Percentiles rank a stretch among this genome's conserved stretches.
These are phyloP conservation scores for Obba rivulosa DNA, from an alignment of 768 basidiomycete genomes.

Conservation along the genomic window DNA sequence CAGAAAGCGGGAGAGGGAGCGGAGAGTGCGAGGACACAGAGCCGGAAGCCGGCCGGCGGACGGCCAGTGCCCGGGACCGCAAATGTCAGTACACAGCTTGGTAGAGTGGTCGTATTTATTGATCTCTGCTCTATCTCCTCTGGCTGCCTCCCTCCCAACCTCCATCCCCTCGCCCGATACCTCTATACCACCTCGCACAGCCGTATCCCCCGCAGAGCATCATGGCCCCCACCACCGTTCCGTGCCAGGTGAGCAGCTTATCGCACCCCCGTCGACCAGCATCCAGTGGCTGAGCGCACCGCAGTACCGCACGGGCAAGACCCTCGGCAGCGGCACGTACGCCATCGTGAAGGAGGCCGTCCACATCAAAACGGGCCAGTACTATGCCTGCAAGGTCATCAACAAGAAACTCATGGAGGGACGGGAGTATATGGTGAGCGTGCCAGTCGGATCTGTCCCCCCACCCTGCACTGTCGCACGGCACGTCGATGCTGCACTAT, in stretches of 20 bases:
- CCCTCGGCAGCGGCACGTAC: conserved; percentile 88
- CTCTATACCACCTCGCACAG: too few species aligned
- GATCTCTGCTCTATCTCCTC: too few species aligned
- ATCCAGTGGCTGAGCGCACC: conserved; percentile 7
- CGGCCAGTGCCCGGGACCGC: too few species aligned
- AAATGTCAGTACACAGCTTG: too few species aligned
- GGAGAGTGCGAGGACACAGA: too few species aligned
- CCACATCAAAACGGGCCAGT: conserved; percentile 87
- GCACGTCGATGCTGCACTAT: not conserved
- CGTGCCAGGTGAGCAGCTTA: conserved; percentile 36
- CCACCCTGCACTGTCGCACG: not conserved
- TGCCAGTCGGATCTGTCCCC: not conserved
- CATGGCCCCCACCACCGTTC: conserved; percentile 32
- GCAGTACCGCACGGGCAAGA: conserved; percentile 85
- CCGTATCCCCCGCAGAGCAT: not conserved
- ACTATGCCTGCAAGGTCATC: conserved; percentile 99
- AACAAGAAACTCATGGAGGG: conserved; percentile 99
- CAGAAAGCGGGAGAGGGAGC: too few species aligned
- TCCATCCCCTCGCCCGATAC: not conserved
- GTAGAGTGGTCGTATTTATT: too few species aligned
- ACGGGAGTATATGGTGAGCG: conserved; percentile 88
- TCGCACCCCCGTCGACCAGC: not conserved
- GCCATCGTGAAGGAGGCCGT: conserved; percentile 95
- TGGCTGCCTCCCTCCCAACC: too few species aligned
- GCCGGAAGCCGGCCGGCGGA: too few species aligned